phyloP scores from a whole-genome alignment of 164 flowering plant species.

The Hamamelis virginiana region DNA sequence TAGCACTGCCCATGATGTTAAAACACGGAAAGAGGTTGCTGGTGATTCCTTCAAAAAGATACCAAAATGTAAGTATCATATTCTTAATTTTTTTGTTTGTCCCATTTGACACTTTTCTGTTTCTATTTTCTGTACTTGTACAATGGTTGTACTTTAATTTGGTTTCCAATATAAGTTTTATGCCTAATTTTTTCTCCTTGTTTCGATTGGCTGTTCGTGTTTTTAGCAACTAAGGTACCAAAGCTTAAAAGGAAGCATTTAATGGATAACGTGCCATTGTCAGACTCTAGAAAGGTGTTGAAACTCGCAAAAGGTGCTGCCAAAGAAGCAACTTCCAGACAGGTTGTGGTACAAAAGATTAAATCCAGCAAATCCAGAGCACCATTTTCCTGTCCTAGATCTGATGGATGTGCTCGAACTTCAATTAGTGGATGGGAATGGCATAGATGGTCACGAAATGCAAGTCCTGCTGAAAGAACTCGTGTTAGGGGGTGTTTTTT shows the following conservation, averaged over 20 bases:
- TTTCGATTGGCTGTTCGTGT: constrained; percentile 1
- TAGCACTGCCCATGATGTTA: constrained; percentile 17
- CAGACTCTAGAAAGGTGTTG: constrained; percentile 27
- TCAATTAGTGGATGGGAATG: constrained; percentile 97
- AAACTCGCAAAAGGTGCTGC: constrained; percentile 26
- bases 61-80: constrained; percentile 25
- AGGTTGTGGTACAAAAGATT: constrained; percentile 28
- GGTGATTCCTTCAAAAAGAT: constrained; percentile 17
- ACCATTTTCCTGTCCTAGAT: constrained; percentile 46
- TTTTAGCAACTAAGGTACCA: constrained; percentile 40
- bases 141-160: not conserved
- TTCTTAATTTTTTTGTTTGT: not conserved
- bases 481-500: constrained; percentile 57
- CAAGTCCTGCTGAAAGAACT: constrained; percentile 77
- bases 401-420: constrained; percentile 91
- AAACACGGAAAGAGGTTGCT: constrained; percentile 10
- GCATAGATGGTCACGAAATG: constrained; percentile 82
- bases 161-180: not conserved
- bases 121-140: not conserved
- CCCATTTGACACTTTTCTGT: not conserved
- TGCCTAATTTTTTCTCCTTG: not conserved
- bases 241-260: constrained; percentile 47
- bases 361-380: constrained; percentile 35
- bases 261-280: constrained; percentile 21
- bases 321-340: constrained; percentile 29